Conservation (phyloP, 345 rosid genomes). For the Aquilaria yunnanensis region DNA sequence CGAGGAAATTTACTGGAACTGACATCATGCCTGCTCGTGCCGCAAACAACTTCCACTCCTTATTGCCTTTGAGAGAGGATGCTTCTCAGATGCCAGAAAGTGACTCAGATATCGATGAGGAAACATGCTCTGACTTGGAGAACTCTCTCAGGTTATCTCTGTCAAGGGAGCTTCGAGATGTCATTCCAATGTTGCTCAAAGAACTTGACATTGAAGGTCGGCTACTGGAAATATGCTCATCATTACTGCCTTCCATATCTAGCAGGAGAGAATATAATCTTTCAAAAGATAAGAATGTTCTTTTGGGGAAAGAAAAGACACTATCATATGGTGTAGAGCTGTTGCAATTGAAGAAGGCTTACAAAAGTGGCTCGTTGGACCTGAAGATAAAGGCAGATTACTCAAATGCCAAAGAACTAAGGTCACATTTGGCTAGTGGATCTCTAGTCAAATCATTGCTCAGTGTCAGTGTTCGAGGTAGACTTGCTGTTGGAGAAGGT, state of each 20-base stretch:
- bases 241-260: conserved; percentile 68
- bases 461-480: conserved; percentile 86
- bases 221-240: conserved; percentile 69
- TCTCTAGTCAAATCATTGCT: conserved; percentile 93
- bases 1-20: conserved; percentile 75
- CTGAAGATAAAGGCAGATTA: conserved; percentile 96
- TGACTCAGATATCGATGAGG: conserved; percentile 92
- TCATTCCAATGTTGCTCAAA: conserved; percentile 56
- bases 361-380: conserved; percentile 96
- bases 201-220: conserved; percentile 73
- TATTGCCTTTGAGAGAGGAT: conserved; percentile 74
- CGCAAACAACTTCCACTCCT: conserved; percentile 58
- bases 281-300: conserved; percentile 61
- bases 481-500: conserved; percentile 99
- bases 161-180: conserved; percentile 66
- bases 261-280: conserved; percentile 67
- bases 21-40: conserved; percentile 45
- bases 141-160: conserved; percentile 46
- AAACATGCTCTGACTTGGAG: conserved; percentile 44
- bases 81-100: conserved; percentile 82
- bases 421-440: conserved; percentile 77
- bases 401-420: conserved; percentile 89
- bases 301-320: conserved; percentile 70
- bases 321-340: conserved; percentile 76
- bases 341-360: conserved; percentile 91